A percentile compares a stretch with the other conserved stretches of the same genome.
Evolutionary conservation across 208 protist species (phyloP).

Genomic region (Eutreptiella sp.): DNA sequence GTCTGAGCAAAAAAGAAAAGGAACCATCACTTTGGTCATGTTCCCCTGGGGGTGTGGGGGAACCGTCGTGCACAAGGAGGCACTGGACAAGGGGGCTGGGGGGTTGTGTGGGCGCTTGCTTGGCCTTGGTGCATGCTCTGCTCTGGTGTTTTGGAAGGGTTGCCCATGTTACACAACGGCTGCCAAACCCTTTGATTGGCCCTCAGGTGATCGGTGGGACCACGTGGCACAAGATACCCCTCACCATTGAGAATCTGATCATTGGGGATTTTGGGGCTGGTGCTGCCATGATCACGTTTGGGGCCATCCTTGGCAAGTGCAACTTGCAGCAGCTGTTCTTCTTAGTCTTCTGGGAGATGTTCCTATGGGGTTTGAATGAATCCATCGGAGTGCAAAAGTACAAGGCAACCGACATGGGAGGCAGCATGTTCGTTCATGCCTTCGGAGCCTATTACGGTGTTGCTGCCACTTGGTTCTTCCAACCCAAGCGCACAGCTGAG

Average conservation of each 20-base stretch:
- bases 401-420: conserved; percentile 50
- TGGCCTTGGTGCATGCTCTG: no score
- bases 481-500: conserved; percentile 45
- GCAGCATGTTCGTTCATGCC: conserved; percentile 57
- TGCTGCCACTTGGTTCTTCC: conserved; percentile 30
- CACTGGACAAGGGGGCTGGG: no score
- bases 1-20: no score
- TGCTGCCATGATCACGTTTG: conserved; percentile 55
- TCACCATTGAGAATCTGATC: conserved; percentile 34
- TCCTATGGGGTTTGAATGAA: conserved; percentile 53
- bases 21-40: no score
- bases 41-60: no score
- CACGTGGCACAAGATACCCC: conserved; percentile 25
- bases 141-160: no score
- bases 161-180: no score
- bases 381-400: conserved; percentile 30
- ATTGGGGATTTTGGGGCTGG: conserved; percentile 47
- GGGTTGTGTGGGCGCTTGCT: no score
- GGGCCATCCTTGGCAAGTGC: conserved; percentile 55
- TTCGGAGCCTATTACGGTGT: conserved; percentile 66
- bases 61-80: no score
- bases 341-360: conserved; percentile 43
- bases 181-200: no score
- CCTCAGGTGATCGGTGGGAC: no score
- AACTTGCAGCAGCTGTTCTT: conserved; percentile 51